Percentiles rank a stretch among this genome's conserved stretches.
These are phyloP conservation scores for Mucuna pruriens DNA, from an alignment of 306 rosid species.

Conservation along the genomic window DNA sequence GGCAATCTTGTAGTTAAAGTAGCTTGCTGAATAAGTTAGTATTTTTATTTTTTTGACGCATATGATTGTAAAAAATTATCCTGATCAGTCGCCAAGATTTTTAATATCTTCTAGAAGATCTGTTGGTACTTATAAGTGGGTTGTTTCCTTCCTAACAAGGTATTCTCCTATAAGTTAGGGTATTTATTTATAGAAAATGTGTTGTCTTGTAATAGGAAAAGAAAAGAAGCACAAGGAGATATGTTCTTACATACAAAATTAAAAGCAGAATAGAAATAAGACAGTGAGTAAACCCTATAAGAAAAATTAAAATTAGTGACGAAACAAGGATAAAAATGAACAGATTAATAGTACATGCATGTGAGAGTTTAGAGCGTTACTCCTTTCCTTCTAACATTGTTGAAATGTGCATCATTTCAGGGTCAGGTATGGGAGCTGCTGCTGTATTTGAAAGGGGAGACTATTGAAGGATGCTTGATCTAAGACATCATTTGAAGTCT, in stretches of 20 bases:
- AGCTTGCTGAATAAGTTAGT: neutral
- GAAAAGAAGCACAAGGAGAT: neutral
- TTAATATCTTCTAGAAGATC: too few species aligned
- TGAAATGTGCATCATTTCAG: slow-evolving; percentile 49
- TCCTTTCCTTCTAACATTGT: neutral
- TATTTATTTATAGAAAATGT: neutral
- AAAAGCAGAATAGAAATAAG: neutral
- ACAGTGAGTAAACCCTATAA: neutral
- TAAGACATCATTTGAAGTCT: neutral
- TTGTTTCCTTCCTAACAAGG: too few species aligned
- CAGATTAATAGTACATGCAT: neutral
- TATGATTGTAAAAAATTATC: too few species aligned
- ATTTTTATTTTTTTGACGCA: too few species aligned
- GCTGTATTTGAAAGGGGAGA: slow-evolving; percentile 86
- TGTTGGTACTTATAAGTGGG: too few species aligned
- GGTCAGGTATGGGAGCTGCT: slow-evolving; percentile 96
- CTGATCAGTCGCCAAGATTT: too few species aligned
- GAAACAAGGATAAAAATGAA: neutral
- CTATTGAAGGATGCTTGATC: neutral
- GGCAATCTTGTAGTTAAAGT: neutral
- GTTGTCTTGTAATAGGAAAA: neutral
- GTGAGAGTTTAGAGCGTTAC: neutral
- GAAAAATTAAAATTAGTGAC: neutral
- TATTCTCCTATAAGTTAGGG: neutral
- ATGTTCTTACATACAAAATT: neutral